Evolutionary conservation across 805 yeast genomes (phyloP).

Genomic region (Myxozyma kluyveri): DNA sequence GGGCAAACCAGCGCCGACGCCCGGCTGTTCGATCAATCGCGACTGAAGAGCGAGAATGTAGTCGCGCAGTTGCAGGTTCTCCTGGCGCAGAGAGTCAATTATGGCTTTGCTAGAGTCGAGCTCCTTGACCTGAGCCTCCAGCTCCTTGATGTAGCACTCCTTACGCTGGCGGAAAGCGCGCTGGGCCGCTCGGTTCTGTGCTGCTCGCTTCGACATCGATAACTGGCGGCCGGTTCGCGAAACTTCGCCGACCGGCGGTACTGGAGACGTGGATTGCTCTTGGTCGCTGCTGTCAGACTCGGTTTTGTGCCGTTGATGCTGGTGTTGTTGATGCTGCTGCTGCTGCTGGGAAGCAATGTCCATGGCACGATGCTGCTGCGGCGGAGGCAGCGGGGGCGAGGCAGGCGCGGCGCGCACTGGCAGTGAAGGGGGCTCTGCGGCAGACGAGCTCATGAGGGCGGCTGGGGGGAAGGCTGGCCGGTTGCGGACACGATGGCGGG

Average conservation of each 20-base stretch:
- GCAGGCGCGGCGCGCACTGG: not conserved
- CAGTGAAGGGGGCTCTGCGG: not conserved
- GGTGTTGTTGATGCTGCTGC: not conserved
- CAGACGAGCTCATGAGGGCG: not conserved
- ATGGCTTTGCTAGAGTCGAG: slow-evolving; percentile 61
- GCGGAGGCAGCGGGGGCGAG: slow-evolving; percentile 4
- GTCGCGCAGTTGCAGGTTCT: slow-evolving; percentile 69
- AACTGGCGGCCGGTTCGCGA: slow-evolving; percentile 43
- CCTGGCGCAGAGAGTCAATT: slow-evolving; percentile 63
- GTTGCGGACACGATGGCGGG: not conserved
- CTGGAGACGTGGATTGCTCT: too few species aligned
- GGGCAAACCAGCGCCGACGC: slow-evolving; percentile 42
- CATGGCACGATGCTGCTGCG: not conserved
- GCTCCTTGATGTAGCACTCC: slow-evolving; percentile 74
- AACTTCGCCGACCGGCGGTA: slow-evolving; percentile 29
- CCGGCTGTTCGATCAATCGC: slow-evolving; percentile 55
- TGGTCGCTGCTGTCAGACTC: slow-evolving; percentile 9
- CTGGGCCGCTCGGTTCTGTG: slow-evolving; percentile 89
- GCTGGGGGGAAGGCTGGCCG: not conserved
- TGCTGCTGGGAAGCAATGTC: too few species aligned
- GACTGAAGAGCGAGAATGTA: slow-evolving; percentile 69
- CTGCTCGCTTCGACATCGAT: slow-evolving; percentile 76
- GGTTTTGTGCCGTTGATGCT: not conserved
- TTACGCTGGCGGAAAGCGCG: slow-evolving; percentile 84
- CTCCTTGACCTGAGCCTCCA: slow-evolving; percentile 67